phyloP scores from a whole-genome alignment of 2,329 filamentous ascomycete species.

The Ophiosphaerella korrae region DNA sequence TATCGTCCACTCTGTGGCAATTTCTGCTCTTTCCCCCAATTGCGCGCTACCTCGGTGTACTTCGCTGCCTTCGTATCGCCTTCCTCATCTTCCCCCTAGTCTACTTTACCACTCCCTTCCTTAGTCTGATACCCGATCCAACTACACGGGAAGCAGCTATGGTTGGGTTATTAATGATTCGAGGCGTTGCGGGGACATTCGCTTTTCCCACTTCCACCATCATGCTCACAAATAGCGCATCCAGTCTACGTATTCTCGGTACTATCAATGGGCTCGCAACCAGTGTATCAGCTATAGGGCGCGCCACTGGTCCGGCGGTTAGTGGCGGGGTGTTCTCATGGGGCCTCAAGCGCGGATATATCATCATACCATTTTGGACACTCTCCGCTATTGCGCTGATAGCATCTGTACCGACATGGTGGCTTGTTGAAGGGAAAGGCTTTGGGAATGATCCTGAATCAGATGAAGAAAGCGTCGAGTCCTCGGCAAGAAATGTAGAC shows the following conservation, averaged over 20 bases:
- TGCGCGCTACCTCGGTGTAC: conserved; percentile 73
- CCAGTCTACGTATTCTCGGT: conserved; percentile 75
- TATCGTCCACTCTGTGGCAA: conserved; percentile 79
- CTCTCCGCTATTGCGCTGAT: conserved; percentile 67
- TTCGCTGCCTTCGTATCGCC: conserved; percentile 73
- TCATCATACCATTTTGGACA: conserved; percentile 81
- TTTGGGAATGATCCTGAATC: conserved; percentile 54
- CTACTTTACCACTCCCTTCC: conserved; percentile 83
- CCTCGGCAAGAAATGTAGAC: conserved; percentile 1
- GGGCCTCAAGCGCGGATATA: conserved; percentile 75
- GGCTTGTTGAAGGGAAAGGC: conserved; percentile 75
- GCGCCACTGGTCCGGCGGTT: conserved; percentile 77
- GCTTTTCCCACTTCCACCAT: conserved; percentile 91
- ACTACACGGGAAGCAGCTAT: conserved; percentile 63
- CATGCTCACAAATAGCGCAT: conserved; percentile 84
- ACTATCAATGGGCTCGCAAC: conserved; percentile 92
- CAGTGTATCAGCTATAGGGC: conserved; percentile 77
- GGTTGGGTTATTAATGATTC: conserved; percentile 71
- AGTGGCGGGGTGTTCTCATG: conserved; percentile 74
- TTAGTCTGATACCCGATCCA: conserved; percentile 63
- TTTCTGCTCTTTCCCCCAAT: conserved; percentile 83
- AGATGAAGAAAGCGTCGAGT: conserved; percentile 40
- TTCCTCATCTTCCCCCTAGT: conserved; percentile 72
- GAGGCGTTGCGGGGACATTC: conserved; percentile 78
- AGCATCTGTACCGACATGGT: conserved; percentile 74